Base-by-base conservation (phyloP, 164 flowering plant species). In the Vitis amurensis region DNA sequence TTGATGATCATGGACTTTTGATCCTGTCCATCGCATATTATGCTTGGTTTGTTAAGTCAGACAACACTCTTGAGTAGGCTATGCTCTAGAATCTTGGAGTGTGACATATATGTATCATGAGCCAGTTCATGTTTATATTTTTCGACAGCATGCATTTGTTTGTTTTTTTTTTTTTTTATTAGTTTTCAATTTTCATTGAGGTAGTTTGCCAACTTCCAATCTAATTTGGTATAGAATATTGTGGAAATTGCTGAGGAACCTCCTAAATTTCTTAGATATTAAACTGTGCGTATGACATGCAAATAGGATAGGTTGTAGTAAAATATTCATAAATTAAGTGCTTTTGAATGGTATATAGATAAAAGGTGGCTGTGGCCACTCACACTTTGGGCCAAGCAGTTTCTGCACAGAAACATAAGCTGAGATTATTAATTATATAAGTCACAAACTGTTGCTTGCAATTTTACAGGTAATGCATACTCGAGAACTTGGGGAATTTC, bases 401-500 rank as follows among this genome's bases (percentile, higher is more conserved):
- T 59, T 2, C 15, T 31, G 11, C 17, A 47, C 44, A 15, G 14
- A 3, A 61, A 61, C 16, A 61, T 48, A 61, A 37, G 13, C 51
- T 62, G 52, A 37, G 51, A 44, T 29, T 14, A 16, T 44, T n/a
- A 13, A 62, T 44, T 31, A 61, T 49, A 12, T 37, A 19, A 9
- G 15, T 3, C 8, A 15, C 48, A 63, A 47, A n/a, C 48, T 47
- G 16, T 50, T 57, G 17, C 47, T 53, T 61, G 31, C 16, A 55
- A 31, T 27, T 50, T 61, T 11, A 66, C 49, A 70, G 75, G 69
- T 47, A 73, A 63, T 71, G 44, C 79, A 59, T 66, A 69, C 47
- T 31, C 68, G 31, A 72, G 76, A 57, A 64, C 61, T 60, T 77
- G 81, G 86, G 74, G 74, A 17, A 68, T 80, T 62, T 19, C 83